phyloP scores from a whole-genome alignment of 129 eudicot species.

The Erigeron canadensis region DNA sequence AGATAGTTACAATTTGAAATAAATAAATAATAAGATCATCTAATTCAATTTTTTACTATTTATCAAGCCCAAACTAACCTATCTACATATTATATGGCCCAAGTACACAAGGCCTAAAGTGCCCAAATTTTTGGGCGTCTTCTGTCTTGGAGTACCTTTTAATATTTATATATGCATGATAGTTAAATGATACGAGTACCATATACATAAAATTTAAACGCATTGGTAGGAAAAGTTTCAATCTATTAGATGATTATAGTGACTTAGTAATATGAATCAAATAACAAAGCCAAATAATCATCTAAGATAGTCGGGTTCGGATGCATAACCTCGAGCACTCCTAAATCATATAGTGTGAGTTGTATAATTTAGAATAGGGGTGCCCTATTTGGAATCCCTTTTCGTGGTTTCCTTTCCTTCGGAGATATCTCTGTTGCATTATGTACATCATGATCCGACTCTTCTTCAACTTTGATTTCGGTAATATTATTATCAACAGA shows the following conservation, averaged over 20 bases:
- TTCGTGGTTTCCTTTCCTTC: conserved; percentile 32
- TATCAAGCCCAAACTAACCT: no score
- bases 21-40: no score
- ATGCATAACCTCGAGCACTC: conserved; percentile 8
- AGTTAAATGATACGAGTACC: neutral
- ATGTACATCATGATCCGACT: neutral
- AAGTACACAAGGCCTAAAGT: no score
- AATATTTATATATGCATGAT: no score
- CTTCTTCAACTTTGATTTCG: conserved; percentile 8
- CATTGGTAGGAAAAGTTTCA: neutral
- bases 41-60: no score
- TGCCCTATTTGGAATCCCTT: conserved; percentile 43
- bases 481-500: neutral
- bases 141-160: no score
- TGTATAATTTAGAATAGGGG: conserved; percentile 35
- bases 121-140: no score
- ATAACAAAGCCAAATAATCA: neutral
- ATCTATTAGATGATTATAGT: neutral
- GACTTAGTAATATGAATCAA: neutral
- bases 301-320: neutral
- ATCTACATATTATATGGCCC: no score
- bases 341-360: neutral
- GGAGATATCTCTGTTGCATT: conserved; percentile 4
- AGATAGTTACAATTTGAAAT: no score
- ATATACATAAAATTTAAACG: neutral